Percentiles rank a stretch among this genome's conserved stretches.
Evolutionary conservation across 192 early-diverging fungal species (phyloP).

Genomic region (Podila horticola): DNA sequence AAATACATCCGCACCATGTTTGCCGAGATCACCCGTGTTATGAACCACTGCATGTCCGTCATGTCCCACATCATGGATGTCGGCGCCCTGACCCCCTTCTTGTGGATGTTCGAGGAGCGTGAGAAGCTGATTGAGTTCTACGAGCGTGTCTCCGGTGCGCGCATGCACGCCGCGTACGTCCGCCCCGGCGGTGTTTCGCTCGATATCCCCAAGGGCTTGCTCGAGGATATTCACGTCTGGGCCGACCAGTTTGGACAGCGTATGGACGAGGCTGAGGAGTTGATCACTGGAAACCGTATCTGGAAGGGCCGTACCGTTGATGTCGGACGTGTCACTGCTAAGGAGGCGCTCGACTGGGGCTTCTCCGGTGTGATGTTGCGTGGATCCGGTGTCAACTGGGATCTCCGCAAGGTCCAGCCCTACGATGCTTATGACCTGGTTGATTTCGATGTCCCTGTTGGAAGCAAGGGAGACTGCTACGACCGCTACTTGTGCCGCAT

Average conservation of each 20-base stretch:
- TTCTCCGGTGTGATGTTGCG: conserved; percentile 97
- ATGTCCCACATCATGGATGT: conserved; percentile 98
- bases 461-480: conserved; percentile 94
- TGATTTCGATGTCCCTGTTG: conserved; percentile 98
- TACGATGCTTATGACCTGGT: conserved; percentile 96
- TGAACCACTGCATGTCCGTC: conserved; percentile 99
- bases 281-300: conserved; percentile 93
- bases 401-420: conserved; percentile 91
- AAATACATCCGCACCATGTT: conserved; percentile 98
- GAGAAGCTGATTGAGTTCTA: conserved; percentile 99
- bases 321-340: conserved; percentile 86
- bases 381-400: conserved; percentile 93
- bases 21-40: conserved; percentile 96
- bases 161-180: conserved; percentile 98
- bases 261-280: conserved; percentile 95
- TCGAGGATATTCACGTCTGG: conserved; percentile 98
- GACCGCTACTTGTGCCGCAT: conserved; percentile 97
- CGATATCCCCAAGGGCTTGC: conserved; percentile 91
- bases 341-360: conserved; percentile 91
- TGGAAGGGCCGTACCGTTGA: conserved; percentile 91
- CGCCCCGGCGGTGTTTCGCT: conserved; percentile 95
- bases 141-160: conserved; percentile 97
- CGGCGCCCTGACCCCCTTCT: conserved; percentile 96
- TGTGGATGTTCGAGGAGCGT: conserved; percentile 99
- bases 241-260: conserved; percentile 88